Base-by-base conservation (phyloP, 2,329 filamentous ascomycete genomes). In the Cladosporium sp. region DNA sequence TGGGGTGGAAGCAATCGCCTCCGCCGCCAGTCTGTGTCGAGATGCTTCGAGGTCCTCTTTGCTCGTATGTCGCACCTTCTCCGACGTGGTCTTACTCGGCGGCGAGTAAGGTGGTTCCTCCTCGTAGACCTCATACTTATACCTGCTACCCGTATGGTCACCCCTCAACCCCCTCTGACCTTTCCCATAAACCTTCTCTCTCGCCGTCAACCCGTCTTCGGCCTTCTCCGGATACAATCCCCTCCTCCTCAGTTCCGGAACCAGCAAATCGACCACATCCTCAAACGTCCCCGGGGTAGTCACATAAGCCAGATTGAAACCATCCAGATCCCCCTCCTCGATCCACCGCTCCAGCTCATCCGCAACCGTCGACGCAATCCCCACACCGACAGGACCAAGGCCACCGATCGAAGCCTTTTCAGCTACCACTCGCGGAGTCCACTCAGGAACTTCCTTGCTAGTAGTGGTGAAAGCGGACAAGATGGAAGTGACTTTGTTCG, bases 101-200 rank as follows among this genome's bases (percentile, higher is more conserved):
- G 39, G 27, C 13, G 43, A n/a, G 52, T 69, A 72, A 4, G 70
- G 66, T 19, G 59, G 48, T 24, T 82, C 77, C 57, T 84, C 80
- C 50, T 76, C 65, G 57, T 84, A 85, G 1, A 82, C 76, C 57
- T 79, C 73, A 56, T 85, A 86, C 67, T 80, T 83, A 61, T 84
- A 86, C 55, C 58, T 64, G 43, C 74, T 79, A 1, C 82, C 83
- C 0, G 70, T 60, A 63, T 86, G 83, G 63, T 86, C 83, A 55
- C 70, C 70, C 32, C 81, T 70, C 52, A 86, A 60, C 12, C 73
- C 69, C 5, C 65, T 73, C 62, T 85, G 82, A 0, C 82, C 83
- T 54, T 70, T 72, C 0, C 82, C 81, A 62, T 84, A 85, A 0
- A 85, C 68, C 66, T 79, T 84, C 66, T 86, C 83, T 57, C 55